Percentiles rank a stretch among this genome's conserved stretches.
Conservation (phyloP, 1,284 basidiomycete genomes). For the Trametes pubescens region DNA sequence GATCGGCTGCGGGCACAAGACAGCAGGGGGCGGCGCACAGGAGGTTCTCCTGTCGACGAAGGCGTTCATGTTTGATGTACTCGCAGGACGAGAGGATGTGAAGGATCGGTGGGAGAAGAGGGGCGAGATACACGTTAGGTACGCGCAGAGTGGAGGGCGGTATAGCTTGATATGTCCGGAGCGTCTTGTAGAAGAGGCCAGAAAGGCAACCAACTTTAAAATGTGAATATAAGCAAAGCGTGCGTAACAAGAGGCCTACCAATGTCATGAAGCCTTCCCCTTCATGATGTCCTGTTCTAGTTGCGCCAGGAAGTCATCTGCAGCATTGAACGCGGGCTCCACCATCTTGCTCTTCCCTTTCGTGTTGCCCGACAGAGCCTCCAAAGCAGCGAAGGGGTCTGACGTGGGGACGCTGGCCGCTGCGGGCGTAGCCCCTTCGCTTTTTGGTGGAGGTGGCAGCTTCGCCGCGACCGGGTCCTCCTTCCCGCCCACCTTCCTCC, state of each 20-base stretch:
- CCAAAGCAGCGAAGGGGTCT: constrained; percentile 61
- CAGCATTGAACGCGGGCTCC: constrained; percentile 44
- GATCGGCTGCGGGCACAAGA: constrained; percentile 59
- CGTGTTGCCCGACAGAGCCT: constrained; percentile 44
- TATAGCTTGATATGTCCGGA: constrained; percentile 61
- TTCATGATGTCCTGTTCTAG: constrained; percentile 56
- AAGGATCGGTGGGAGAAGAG: constrained; percentile 44
- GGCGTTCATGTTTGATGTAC: constrained; percentile 55
- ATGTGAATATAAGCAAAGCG: not conserved
- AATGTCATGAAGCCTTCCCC: constrained; percentile 11
- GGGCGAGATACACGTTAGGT: constrained; percentile 52
- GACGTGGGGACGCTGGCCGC: constrained; percentile 15
- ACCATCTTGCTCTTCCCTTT: constrained; percentile 40
- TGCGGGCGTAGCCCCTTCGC: constrained; percentile 15
- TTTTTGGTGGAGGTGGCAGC: not conserved
- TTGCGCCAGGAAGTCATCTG: constrained; percentile 71
- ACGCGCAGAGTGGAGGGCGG: constrained; percentile 50
- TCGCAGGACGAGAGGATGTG: constrained; percentile 51
- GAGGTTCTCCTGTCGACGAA: constrained; percentile 52
- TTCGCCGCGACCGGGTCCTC: constrained; percentile 21
- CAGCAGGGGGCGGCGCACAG: constrained; percentile 51
- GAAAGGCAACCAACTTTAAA: constrained; percentile 11
- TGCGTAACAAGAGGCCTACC: not conserved
- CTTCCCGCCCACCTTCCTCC: constrained; percentile 62
- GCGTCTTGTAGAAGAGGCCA: constrained; percentile 52